Base-by-base conservation (phyloP, 768 basidiomycete species). In the Leccinum pellstonianum region DNA sequence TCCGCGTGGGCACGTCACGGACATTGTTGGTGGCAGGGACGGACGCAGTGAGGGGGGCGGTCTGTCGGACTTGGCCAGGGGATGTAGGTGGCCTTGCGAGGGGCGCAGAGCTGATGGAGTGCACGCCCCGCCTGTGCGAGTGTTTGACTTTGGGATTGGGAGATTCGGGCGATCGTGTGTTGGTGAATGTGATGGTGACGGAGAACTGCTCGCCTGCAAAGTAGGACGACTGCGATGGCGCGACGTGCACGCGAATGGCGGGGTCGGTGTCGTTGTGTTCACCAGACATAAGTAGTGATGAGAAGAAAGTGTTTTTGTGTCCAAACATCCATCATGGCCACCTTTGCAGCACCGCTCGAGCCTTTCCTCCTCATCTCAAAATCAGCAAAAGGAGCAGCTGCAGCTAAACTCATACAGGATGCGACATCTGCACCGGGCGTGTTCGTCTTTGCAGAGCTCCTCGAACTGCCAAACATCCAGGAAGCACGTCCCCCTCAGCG, bases 281-380 rank as follows among this genome's bases (percentile, higher is more conserved):
- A 8, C 21, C 14, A 17, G 68, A 68, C 70, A 70, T 70, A 58
- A 27, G 27, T 15, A 29, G 15, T 29, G 17, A 47, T 25, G 14
- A 29, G 37, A 31, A 29, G 55, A 14, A 53, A 5, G 10, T n/a
- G 10, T n/a, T n/a, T 27, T 64, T 58, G 50, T 17, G 54, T 60
- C 56, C 61, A 61, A 66, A 71, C 69, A 57, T 35, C 47, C 65
- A 60, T 48, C 62, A 68, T 70, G 67, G 76, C 81, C 27, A 84
- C 85, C 68, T 85, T 85, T 56, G 72, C 83, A 5, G 78, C 85
- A 15, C 91, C 88, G 65, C 80, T 94, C 11, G 95, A 98, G 76
- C 93, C 94, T 0, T 97, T 90, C 74, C 73, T 97, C 47, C 83
- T 98, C 60, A 93, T 98, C 77, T 93, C 89, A 4, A 95, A 95